A percentile compares a stretch with the other conserved stretches of the same genome.
phyloP scores from a whole-genome alignment of 129 eudicot species.

The Saposhnikovia divaricata region DNA sequence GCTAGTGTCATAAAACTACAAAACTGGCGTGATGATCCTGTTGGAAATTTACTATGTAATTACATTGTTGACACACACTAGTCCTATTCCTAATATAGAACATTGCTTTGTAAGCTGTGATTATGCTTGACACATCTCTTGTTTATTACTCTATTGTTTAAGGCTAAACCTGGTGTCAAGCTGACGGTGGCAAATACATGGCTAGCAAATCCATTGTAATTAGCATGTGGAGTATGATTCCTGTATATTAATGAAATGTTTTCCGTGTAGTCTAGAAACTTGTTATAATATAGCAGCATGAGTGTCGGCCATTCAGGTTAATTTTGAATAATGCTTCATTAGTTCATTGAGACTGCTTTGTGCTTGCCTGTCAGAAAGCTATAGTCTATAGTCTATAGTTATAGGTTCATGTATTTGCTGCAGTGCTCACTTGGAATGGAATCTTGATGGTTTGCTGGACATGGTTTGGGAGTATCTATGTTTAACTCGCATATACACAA shows the following conservation, averaged over 20 bases:
- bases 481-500: constrained; percentile 95
- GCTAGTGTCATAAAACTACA: background rate
- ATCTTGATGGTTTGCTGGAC: constrained; percentile 95
- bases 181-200: background rate
- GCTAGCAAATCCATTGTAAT: background rate
- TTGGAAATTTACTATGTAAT: background rate
- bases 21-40: background rate
- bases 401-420: constrained; percentile 16
- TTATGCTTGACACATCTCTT: background rate
- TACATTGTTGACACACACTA: background rate
- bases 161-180: background rate
- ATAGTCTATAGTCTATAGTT: no score
- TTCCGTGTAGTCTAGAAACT: background rate
- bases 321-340: background rate
- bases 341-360: background rate
- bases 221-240: background rate
- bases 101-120: background rate
- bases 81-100: background rate
- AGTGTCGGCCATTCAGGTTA: background rate
- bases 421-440: constrained; percentile 99
- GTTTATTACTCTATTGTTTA: background rate
- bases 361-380: background rate
- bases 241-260: background rate
- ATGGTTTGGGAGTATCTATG: constrained; percentile 90
- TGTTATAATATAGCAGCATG: background rate